phyloP scores from a whole-genome alignment of 352 stramenopile genomes.

The Phytophthora agathidicida region DNA sequence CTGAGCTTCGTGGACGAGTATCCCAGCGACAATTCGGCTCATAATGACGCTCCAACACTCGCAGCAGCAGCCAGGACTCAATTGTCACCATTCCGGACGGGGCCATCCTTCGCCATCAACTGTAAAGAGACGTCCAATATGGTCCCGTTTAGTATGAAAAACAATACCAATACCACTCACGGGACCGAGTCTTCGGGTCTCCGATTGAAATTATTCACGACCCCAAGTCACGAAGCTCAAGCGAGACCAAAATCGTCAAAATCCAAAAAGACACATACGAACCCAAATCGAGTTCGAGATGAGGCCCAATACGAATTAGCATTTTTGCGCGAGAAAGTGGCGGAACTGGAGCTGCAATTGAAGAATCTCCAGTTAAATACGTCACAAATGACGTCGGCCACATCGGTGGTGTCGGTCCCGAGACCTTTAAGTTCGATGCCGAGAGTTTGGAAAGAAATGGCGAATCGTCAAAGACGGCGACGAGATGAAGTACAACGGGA shows the following conservation, averaged over 20 bases:
- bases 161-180: too few species aligned
- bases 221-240: neutral
- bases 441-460: conserved; percentile 30
- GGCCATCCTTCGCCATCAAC: conserved; percentile 19
- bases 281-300: conserved; percentile 37
- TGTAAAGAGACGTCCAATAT: conserved; percentile 16
- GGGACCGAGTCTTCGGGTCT: neutral
- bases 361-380: conserved; percentile 31
- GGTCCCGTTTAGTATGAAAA: conserved; percentile 22
- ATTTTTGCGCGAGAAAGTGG: conserved; percentile 72
- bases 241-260: conserved; percentile 9
- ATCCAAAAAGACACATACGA: conserved; percentile 20
- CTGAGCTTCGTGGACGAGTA: conserved; percentile 34
- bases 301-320: conserved; percentile 63
- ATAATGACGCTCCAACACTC: too few species aligned
- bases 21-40: neutral
- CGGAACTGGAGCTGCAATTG: conserved; percentile 57
- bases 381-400: too few species aligned
- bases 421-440: conserved; percentile 5
- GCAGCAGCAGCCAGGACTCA: too few species aligned
- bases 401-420: conserved; percentile 5
- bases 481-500: conserved; percentile 30
- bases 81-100: too few species aligned
- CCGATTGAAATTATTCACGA: conserved; percentile 5
- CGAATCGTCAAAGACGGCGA: conserved; percentile 12